phyloP scores from a whole-genome alignment of 345 rosid species.

The Gossypium thurberi region DNA sequence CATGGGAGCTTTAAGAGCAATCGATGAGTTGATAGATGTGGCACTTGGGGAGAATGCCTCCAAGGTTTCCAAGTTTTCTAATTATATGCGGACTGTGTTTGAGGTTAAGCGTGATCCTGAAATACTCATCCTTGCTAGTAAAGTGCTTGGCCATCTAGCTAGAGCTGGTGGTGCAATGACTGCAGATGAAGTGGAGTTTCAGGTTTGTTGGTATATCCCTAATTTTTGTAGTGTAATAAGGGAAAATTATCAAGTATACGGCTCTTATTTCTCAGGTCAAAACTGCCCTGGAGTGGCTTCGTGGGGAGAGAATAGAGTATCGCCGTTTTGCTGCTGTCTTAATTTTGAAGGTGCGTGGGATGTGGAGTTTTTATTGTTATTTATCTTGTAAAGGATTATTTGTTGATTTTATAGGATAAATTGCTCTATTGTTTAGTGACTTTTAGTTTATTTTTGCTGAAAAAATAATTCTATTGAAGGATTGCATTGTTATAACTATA shows the following conservation, averaged over 20 bases:
- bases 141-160: conserved; percentile 93
- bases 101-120: conserved; percentile 80
- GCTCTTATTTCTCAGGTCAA: conserved; percentile 45
- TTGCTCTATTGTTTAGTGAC: background rate
- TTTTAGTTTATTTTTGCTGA: background rate
- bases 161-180: conserved; percentile 99
- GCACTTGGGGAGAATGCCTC: conserved; percentile 95
- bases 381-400: background rate
- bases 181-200: conserved; percentile 97
- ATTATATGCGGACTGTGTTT: conserved; percentile 64
- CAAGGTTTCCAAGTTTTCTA: conserved; percentile 81
- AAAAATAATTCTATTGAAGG: background rate
- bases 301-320: conserved; percentile 75
- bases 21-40: conserved; percentile 88
- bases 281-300: conserved; percentile 89
- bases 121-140: conserved; percentile 81
- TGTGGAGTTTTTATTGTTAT: background rate
- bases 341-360: conserved; percentile 66
- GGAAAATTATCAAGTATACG: conserved; percentile 3
- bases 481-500: conserved; percentile 23
- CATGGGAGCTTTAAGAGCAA: conserved; percentile 83
- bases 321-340: conserved; percentile 87
- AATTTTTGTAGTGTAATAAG: background rate
- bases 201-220: conserved; percentile 37
- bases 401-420: background rate